These are phyloP conservation scores for Meyerozyma athensensis DNA, from an alignment of 1,139 yeast species.

Conservation along the genomic window DNA sequence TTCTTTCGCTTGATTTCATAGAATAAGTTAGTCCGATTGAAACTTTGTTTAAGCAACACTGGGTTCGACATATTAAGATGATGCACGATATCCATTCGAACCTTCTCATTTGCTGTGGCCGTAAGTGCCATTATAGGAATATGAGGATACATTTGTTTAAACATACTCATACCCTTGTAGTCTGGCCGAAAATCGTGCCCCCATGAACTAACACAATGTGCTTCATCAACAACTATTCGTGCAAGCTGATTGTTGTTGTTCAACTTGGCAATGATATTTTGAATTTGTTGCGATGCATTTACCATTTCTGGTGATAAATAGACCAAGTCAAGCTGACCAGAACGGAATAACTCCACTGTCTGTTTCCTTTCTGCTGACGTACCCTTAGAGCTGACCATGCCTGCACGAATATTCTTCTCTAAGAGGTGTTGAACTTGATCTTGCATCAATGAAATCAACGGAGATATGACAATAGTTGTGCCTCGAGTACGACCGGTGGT, in stretches of 20 bases:
- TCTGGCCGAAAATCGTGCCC: slow-evolving; percentile 99
- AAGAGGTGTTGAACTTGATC: slow-evolving; percentile 88
- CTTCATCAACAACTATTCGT: slow-evolving; percentile 92
- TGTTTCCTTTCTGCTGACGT: slow-evolving; percentile 58
- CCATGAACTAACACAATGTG: slow-evolving; percentile 98
- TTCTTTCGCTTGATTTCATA: slow-evolving; percentile 72
- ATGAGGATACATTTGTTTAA: slow-evolving; percentile 68
- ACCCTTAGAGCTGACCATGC: slow-evolving; percentile 82
- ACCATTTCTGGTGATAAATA: slow-evolving; percentile 96
- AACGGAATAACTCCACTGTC: slow-evolving; percentile 57
- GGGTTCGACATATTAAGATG: slow-evolving; percentile 58
- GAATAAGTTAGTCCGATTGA: slow-evolving; percentile 80
- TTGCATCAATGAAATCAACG: slow-evolving; percentile 93
- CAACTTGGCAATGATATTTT: slow-evolving; percentile 55
- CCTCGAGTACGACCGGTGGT: slow-evolving; percentile 71
- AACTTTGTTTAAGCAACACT: slow-evolving; percentile 65
- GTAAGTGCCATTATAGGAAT: slow-evolving; percentile 95
- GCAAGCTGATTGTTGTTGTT: slow-evolving; percentile 59
- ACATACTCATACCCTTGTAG: slow-evolving; percentile 73
- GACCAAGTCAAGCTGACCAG: slow-evolving; percentile 68
- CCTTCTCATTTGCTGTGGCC: slow-evolving; percentile 95
- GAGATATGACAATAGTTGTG: slow-evolving; percentile 89
- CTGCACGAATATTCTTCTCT: slow-evolving; percentile 67
- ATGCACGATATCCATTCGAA: slow-evolving; percentile 78
- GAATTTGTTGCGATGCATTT: slow-evolving; percentile 68